Evolutionary conservation across 2,329 filamentous ascomycete genomes (phyloP).

Genomic region (Clarireedia sp.): DNA sequence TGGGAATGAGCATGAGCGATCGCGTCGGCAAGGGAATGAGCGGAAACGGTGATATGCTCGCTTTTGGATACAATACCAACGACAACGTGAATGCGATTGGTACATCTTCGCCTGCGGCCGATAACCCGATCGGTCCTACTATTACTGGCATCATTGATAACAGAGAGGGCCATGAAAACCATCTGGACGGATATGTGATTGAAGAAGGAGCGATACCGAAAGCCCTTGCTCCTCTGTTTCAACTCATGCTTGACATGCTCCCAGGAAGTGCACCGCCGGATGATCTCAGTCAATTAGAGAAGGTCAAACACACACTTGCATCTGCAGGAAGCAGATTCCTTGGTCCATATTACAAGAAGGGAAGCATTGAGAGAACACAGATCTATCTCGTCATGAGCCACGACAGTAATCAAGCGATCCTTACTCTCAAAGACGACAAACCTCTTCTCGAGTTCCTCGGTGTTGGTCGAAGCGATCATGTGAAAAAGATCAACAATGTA

Average conservation of each 20-base stretch:
- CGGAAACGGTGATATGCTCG: slow-evolving; percentile 59
- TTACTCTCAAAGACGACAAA: slow-evolving; percentile 52
- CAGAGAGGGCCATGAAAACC: slow-evolving; percentile 42
- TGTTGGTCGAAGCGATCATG: slow-evolving; percentile 47
- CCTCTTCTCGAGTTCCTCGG: slow-evolving; percentile 52
- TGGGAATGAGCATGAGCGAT: slow-evolving; percentile 50
- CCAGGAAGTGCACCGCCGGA: slow-evolving; percentile 38
- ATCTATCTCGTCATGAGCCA: slow-evolving; percentile 47
- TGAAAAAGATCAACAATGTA: slow-evolving; percentile 43
- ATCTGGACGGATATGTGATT: slow-evolving; percentile 54
- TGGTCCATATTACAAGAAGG: slow-evolving; percentile 48
- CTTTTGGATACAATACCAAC: slow-evolving; percentile 57
- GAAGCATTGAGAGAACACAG: slow-evolving; percentile 52
- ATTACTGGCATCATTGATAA: slow-evolving; percentile 57
- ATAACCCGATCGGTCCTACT: slow-evolving; percentile 50
- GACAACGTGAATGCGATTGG: slow-evolving; percentile 50
- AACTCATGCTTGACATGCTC: slow-evolving; percentile 47
- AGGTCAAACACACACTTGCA: slow-evolving; percentile 40
- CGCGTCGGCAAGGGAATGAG: slow-evolving; percentile 52
- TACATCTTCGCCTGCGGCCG: slow-evolving; percentile 38
- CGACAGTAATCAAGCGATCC: slow-evolving; percentile 45
- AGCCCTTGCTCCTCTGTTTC: slow-evolving; percentile 47
- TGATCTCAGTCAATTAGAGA: slow-evolving; percentile 34
- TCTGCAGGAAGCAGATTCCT: slow-evolving; percentile 45
- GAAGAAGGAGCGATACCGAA: slow-evolving; percentile 55